phyloP scores from a whole-genome alignment of 2,329 filamentous ascomycete species.

The Hypoxylon sp. region DNA sequence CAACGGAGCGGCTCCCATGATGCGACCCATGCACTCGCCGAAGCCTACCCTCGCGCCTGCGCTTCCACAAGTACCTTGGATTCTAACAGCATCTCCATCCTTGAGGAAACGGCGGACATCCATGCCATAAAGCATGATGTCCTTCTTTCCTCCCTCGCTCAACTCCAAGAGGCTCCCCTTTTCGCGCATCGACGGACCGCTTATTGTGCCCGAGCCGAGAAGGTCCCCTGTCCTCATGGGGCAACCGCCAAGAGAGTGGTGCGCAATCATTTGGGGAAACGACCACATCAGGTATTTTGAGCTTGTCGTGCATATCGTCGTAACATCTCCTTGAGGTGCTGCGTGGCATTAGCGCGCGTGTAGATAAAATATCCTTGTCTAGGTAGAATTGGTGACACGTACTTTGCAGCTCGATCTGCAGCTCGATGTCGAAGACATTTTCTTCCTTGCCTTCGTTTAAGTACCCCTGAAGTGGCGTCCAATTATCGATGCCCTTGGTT shows the following conservation, averaged over 20 bases:
- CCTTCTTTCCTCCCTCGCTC: slow-evolving; percentile 59
- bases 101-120: slow-evolving; percentile 58
- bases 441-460: slow-evolving; percentile 70
- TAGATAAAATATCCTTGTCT: not conserved
- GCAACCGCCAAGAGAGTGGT: slow-evolving; percentile 82
- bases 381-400: slow-evolving; percentile 45
- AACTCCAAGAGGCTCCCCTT: slow-evolving; percentile 60
- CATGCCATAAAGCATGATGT: slow-evolving; percentile 56
- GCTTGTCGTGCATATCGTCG: slow-evolving; percentile 70
- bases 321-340: slow-evolving; percentile 62
- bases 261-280: slow-evolving; percentile 84
- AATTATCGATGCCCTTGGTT: slow-evolving; percentile 50
- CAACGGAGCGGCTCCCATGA: slow-evolving; percentile 42
- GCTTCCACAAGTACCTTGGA: slow-evolving; percentile 55
- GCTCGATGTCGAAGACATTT: slow-evolving; percentile 74
- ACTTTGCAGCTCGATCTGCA: slow-evolving; percentile 74
- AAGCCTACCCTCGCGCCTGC: slow-evolving; percentile 56
- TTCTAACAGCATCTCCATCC: slow-evolving; percentile 59
- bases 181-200: slow-evolving; percentile 55
- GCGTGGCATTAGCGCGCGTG: slow-evolving; percentile 27
- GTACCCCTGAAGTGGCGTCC: slow-evolving; percentile 54
- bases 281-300: slow-evolving; percentile 80
- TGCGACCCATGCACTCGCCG: slow-evolving; percentile 56
- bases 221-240: slow-evolving; percentile 79
- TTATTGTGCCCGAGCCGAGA: slow-evolving; percentile 82